phyloP scores from a whole-genome alignment of 805 yeast species.

The Candida hispaniensis region DNA sequence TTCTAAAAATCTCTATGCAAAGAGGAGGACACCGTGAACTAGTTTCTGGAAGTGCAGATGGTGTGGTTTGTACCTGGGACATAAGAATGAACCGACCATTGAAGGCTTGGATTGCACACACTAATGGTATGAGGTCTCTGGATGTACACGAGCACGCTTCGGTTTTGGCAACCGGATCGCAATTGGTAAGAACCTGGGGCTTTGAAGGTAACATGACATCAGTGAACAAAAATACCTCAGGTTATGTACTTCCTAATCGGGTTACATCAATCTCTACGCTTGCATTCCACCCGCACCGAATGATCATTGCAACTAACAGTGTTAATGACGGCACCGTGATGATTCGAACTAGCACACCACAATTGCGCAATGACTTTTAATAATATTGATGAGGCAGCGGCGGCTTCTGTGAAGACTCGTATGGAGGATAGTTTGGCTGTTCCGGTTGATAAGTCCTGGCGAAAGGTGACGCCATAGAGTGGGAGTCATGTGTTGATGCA shows the following conservation, averaged over 20 bases:
- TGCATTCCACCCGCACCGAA: conserved; percentile 84
- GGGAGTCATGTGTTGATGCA: too few relatives aligned
- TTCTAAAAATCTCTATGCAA: conserved; percentile 83
- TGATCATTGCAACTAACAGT: conserved; percentile 83
- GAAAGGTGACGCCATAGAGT: too few relatives aligned
- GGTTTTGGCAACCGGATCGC: conserved; percentile 77
- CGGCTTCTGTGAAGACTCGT: too few relatives aligned
- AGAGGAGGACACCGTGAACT: conserved; percentile 91
- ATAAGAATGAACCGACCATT: conserved; percentile 67
- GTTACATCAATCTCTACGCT: conserved; percentile 49
- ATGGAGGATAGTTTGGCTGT: too few relatives aligned
- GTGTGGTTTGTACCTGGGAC: conserved; percentile 84
- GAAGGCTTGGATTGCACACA: conserved; percentile 46
- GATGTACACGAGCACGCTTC: conserved; percentile 97
- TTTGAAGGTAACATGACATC: conserved; percentile 69
- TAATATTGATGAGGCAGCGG: too few relatives aligned
- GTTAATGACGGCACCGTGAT: conserved; percentile 14
- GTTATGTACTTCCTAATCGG: conserved; percentile 28
- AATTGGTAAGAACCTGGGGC: conserved; percentile 69
- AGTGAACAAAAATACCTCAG: conserved; percentile 40
- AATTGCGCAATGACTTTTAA: too few relatives aligned
- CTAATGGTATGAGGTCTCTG: conserved; percentile 47
- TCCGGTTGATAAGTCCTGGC: too few relatives aligned
- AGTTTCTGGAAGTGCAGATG: conserved; percentile 68
- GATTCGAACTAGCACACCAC: too few relatives aligned